Evolutionary conservation across 2,329 filamentous ascomycete species (phyloP), one percentile per base, ranked within the genome.

Genomic region (Verticillium klebahnii): DNA sequence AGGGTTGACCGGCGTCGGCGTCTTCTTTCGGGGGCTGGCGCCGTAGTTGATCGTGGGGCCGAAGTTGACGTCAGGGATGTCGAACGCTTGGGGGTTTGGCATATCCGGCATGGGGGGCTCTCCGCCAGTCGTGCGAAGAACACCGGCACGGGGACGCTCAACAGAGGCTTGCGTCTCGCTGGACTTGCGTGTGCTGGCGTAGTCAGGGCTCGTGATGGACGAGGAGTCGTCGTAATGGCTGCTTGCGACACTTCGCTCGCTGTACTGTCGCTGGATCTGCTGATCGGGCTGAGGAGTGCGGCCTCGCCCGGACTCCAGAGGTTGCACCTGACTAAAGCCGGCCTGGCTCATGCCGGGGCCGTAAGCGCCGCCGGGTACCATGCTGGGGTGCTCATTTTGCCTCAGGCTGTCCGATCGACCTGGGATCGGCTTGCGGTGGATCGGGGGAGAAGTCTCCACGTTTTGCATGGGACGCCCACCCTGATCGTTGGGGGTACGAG

Each of bases 1-100:
- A 15, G 63, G 69, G 67, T 58, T 62, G 5, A 69, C 65, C 0
- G 63, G 67, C 0, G 69, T 68, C 0, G 72, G 71, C 0, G 70
- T 69, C 63, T 75, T 77, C 62, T 66, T 74, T 6, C 72, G 67
- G 2, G 72, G 64, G 55, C 69, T 65, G 14, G 75, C 77, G 37
- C 71, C 76, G 62, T 92, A 89, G 63, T 90, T 89, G 68, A 91
- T 78, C 0, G 93, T 97, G 6, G 89, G 92, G 0, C 94, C 94
- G 75, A 97, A 97, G 73, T 97, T 89, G 65, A 97, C 85, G 5
- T 83, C 77, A 1, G 92, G 91, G 63, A 96, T 87, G 61, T 86
- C 82, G 29, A 84, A 80, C 15, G 78, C 71, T 0, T 72, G 58
- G 58, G 63, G 63, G 52, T 61, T 63, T 50, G 64, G 62, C 61